These are phyloP conservation scores for Rhexocercosporidium sp. DNA, from an alignment of 2,329 filamentous ascomycete species.

Conservation along the genomic window DNA sequence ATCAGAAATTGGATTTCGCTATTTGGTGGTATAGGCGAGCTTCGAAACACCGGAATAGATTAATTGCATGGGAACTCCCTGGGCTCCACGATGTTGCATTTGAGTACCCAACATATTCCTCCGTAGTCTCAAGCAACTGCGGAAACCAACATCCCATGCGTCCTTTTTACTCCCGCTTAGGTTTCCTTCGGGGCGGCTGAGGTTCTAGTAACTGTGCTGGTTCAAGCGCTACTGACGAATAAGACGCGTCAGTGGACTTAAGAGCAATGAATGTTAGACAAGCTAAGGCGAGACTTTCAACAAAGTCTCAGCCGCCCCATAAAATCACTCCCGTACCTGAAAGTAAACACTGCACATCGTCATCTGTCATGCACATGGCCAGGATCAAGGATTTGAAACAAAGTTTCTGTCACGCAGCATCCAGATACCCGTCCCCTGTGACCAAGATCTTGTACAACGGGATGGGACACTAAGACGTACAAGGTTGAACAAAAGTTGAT, in stretches of 20 bases:
- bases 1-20: not conserved
- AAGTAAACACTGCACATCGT: conserved; percentile 7
- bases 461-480: conserved; percentile 1
- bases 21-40: not conserved
- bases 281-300: not conserved
- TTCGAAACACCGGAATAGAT: conserved; percentile 2
- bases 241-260: not conserved
- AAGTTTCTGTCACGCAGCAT: conserved; percentile 15
- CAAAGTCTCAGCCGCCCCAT: not conserved
- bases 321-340: conserved; percentile 3
- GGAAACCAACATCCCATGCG: not conserved
- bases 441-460: conserved; percentile 23
- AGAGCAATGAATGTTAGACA: not conserved
- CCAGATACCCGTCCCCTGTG: conserved; percentile 21
- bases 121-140: not conserved
- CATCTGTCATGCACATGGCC: conserved; percentile 15
- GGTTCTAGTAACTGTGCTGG: not conserved
- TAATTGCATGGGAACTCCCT: conserved; percentile 1
- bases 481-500: not conserved
- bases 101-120: not conserved
- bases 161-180: not conserved
- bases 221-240: not conserved
- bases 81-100: not conserved
- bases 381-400: conserved; percentile 25
- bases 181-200: not conserved